Percentiles rank a stretch among this genome's conserved stretches.
These are phyloP conservation scores for Primulina eburnea DNA, from an alignment of 257 asterid species.

Conservation along the genomic window DNA sequence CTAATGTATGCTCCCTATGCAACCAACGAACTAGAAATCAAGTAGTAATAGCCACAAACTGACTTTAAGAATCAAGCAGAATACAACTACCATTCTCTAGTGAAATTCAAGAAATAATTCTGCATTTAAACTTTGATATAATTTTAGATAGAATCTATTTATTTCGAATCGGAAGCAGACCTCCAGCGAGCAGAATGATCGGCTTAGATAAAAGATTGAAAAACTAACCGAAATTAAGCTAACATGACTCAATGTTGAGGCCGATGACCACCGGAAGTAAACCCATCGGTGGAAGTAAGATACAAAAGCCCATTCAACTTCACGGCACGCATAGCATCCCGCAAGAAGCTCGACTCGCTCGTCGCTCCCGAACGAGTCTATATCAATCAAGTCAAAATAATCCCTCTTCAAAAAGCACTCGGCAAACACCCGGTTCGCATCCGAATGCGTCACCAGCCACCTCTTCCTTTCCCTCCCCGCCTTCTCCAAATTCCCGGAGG, in stretches of 20 bases:
- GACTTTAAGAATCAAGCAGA: conserved; percentile 8
- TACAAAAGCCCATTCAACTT: conserved; percentile 80
- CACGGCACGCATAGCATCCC: conserved; percentile 69
- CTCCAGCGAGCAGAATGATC: too few relatives aligned
- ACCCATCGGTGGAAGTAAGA: conserved; percentile 80
- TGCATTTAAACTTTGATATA: too few relatives aligned
- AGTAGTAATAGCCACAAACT: background rate
- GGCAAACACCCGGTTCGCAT: conserved; percentile 65
- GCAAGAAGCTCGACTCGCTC: conserved; percentile 67
- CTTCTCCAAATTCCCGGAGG: conserved; percentile 51
- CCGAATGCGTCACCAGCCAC: conserved; percentile 70
- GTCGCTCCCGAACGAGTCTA: conserved; percentile 92
- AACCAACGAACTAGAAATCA: conserved; percentile 58
- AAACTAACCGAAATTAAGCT: background rate
- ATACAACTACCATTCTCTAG: background rate
- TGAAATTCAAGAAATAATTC: background rate
- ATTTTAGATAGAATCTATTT: too few relatives aligned
- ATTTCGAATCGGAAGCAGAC: too few relatives aligned
- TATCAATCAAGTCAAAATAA: conserved; percentile 72
- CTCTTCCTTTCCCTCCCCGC: conserved; percentile 40
- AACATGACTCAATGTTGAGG: conserved; percentile 79
- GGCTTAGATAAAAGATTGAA: background rate
- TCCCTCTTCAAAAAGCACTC: conserved; percentile 67
- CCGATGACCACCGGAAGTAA: conserved; percentile 86
- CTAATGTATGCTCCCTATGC: conserved; percentile 88